Evolutionary conservation across 768 basidiomycete genomes (phyloP).

Genomic region (Russula olivacea): DNA sequence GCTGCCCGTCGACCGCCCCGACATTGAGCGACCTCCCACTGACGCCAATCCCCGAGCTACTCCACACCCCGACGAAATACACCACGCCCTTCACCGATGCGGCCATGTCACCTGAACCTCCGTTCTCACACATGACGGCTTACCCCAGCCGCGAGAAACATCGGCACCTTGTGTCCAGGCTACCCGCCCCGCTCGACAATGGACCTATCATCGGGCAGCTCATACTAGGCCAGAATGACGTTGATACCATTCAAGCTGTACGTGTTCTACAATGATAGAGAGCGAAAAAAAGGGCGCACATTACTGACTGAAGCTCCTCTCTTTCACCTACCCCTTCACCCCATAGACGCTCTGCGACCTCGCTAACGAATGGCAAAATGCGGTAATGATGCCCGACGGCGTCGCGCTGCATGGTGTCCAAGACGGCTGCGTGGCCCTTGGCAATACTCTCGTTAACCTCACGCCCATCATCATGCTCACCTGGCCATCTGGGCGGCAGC

Average conservation of each 20-base stretch:
- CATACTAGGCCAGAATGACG: neutral
- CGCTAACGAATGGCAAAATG: constrained; percentile 11
- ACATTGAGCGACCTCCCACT: constrained; percentile 21
- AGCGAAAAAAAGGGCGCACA: neutral
- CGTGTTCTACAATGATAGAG: neutral
- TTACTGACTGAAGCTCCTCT: neutral
- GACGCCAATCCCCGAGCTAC: constrained; percentile 19
- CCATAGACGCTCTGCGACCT: constrained; percentile 4
- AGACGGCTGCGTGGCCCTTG: constrained; percentile 2
- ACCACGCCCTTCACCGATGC: neutral
- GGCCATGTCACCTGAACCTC: neutral
- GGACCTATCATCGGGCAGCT: constrained; percentile 6
- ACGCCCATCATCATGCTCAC: constrained; percentile 6
- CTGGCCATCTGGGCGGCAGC: constrained; percentile 12
- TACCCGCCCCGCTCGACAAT: constrained; percentile 12
- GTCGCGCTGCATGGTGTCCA: constrained; percentile 2
- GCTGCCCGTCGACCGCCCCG: constrained; percentile 16
- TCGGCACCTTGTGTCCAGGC: neutral
- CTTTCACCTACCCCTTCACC: neutral
- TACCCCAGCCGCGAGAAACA: neutral
- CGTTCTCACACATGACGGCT: neutral
- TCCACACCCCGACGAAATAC: constrained; percentile 13
- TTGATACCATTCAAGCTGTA: constrained; percentile 7
- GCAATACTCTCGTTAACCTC: constrained; percentile 5
- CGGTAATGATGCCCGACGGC: constrained; percentile 14